Percentiles rank a stretch among this genome's conserved stretches.
These are phyloP conservation scores for Salvia sclarea DNA, from an alignment of 305 asterid genomes.

Conservation along the genomic window DNA sequence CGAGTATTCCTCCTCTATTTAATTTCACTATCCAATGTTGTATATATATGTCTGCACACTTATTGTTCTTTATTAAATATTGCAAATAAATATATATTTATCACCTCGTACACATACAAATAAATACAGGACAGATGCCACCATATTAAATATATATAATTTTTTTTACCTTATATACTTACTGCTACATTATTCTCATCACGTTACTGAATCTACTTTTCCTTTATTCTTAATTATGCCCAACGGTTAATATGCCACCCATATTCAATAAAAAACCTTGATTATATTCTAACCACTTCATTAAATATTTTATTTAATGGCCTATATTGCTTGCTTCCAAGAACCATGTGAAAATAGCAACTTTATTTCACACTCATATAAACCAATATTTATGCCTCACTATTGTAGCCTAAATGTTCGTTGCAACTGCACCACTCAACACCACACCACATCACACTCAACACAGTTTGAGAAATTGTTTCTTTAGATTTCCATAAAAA, in stretches of 20 bases:
- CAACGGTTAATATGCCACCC: not conserved
- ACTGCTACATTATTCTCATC: not conserved
- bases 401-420: conserved; percentile 2
- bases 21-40: not conserved
- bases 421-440: conserved; percentile 18
- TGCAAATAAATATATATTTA: not conserved
- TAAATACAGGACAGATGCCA: not conserved
- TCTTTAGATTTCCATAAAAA: conserved; percentile 7
- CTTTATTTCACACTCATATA: conserved; percentile 9
- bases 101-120: not conserved
- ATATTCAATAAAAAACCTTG: not conserved
- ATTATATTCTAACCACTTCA: conserved; percentile 14
- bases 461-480: not conserved
- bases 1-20: not conserved
- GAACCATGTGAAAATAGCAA: conserved; percentile 30
- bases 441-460: conserved; percentile 2
- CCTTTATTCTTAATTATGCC: not conserved
- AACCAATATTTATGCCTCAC: conserved; percentile 11
- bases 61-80: not conserved
- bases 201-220: not conserved
- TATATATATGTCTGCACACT: too few relatives aligned
- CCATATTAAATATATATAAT: not conserved
- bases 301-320: conserved; percentile 18
- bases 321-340: conserved; percentile 22
- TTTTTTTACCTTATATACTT: not conserved